Evolutionary conservation across 331 rosid genomes (phyloP), one percentile per base, ranked within the genome.

Genomic region (Erythrophleum ivorense): DNA sequence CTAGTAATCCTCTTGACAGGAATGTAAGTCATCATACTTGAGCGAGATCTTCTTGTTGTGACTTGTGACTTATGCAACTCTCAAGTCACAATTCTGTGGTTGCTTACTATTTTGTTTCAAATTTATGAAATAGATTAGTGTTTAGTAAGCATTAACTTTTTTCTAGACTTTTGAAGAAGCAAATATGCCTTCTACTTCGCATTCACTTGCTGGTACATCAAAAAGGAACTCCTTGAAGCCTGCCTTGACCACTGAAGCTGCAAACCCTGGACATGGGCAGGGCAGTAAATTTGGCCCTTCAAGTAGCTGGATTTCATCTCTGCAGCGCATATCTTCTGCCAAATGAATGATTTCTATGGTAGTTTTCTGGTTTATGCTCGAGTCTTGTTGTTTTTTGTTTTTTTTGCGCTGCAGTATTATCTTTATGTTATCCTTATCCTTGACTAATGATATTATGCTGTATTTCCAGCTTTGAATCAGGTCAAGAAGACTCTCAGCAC

Each of bases 241-340:
- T 83, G 67, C 65, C 52, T 75, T 87, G 81, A 83, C 97, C 21
- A 9, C 89, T 78, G 98, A 93, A 93, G 69, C 88, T 57, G 81
- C 90, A 48, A 91, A 90, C 81, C 81, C 85, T 66, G 82, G 84
- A 71, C 91, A 81, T 48, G 94, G 87, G 75, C 92, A 86, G 77
- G 90, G 87, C 46, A 87, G 83, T 73, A 89, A 84, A 89, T 75
- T 89, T 79, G 94, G 96, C 68, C 92, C 93, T 81, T 95, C 99
- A 55, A 88, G 93, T 83, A 91, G 97, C 89, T 93, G 97, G 97
- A 93, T 91, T 84, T 91, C 97, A 71, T 95, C 98, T 50, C 84
- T 93, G 80, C 98, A 91, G 73, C 89, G 87, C 83, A 89, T 86
- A 33, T 84, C 97, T 76, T 93, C 98, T 85, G 90, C 94, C 70